phyloP scores from a whole-genome alignment of 108 stramenopile species.

The Conticribra weissflogii region DNA sequence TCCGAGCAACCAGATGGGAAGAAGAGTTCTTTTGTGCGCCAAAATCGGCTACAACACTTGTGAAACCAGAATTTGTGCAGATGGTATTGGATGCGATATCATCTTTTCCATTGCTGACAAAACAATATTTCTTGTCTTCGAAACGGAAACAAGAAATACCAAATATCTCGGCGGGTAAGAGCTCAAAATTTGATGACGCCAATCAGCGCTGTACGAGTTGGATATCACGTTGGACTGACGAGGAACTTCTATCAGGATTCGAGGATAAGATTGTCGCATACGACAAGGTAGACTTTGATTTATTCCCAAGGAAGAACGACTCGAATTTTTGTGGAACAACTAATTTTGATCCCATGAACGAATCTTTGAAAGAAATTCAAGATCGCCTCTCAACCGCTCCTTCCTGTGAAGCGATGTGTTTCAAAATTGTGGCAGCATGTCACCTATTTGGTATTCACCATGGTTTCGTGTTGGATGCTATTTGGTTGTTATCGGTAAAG shows the following conservation, averaged over 20 bases:
- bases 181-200: too few relatives aligned
- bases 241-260: too few relatives aligned
- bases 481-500: slow-evolving; percentile 47
- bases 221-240: too few relatives aligned
- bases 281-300: neutral
- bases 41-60: slow-evolving; percentile 4
- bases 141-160: neutral
- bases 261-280: too few relatives aligned
- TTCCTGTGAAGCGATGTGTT: slow-evolving; percentile 36
- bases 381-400: slow-evolving; percentile 14
- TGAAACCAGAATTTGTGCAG: slow-evolving; percentile 25
- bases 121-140: neutral
- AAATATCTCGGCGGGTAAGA: neutral
- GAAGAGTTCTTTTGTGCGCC: slow-evolving; percentile 30
- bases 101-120: slow-evolving; percentile 2
- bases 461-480: slow-evolving; percentile 37
- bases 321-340: too few relatives aligned
- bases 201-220: too few relatives aligned
- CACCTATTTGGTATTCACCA: slow-evolving; percentile 31
- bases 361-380: neutral
- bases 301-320: neutral
- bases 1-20: slow-evolving; percentile 15
- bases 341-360: neutral
- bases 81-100: slow-evolving; percentile 11
- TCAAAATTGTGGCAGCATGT: slow-evolving; percentile 36